Evolutionary conservation across 306 rosid genomes (phyloP).

Genomic region (Quillaja saponaria): DNA sequence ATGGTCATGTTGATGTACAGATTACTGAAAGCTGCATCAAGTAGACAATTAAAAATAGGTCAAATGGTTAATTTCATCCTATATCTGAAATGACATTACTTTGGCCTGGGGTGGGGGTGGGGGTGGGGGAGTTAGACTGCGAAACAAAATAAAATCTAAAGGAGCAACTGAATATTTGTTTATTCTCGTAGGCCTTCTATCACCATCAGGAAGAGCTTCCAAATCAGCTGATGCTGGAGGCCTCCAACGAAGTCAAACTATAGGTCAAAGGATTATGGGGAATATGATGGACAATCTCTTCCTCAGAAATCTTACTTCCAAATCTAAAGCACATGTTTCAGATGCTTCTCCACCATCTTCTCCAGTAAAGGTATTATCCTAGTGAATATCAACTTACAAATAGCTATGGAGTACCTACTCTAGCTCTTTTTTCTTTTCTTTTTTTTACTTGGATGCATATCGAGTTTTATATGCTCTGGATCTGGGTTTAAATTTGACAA

Average conservation of each 20-base stretch:
- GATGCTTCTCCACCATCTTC: slow-evolving; percentile 86
- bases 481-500: too few relatives aligned
- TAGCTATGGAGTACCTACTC: slow-evolving; percentile 13
- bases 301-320: slow-evolving; percentile 83
- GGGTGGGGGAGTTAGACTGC: slow-evolving; percentile 15
- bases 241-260: slow-evolving; percentile 78
- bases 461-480: background rate
- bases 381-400: slow-evolving; percentile 1
- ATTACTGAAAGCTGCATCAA: slow-evolving; percentile 24
- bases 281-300: slow-evolving; percentile 91
- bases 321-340: slow-evolving; percentile 55
- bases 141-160: slow-evolving; percentile 21
- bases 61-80: slow-evolving; percentile 13
- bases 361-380: slow-evolving; percentile 65
- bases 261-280: slow-evolving; percentile 95
- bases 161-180: slow-evolving; percentile 24
- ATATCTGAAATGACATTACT: slow-evolving; percentile 3
- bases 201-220: slow-evolving; percentile 68
- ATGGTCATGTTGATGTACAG: slow-evolving; percentile 27
- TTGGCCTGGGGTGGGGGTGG: background rate
- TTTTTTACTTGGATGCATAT: background rate
- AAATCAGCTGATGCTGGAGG: slow-evolving; percentile 63
- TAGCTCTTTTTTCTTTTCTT: too few relatives aligned
- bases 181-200: slow-evolving; percentile 70
- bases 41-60: slow-evolving; percentile 1